These are phyloP conservation scores for Lichtheimia ornata DNA, from an alignment of 371 early-diverging fungal genomes.

Conservation along the genomic window DNA sequence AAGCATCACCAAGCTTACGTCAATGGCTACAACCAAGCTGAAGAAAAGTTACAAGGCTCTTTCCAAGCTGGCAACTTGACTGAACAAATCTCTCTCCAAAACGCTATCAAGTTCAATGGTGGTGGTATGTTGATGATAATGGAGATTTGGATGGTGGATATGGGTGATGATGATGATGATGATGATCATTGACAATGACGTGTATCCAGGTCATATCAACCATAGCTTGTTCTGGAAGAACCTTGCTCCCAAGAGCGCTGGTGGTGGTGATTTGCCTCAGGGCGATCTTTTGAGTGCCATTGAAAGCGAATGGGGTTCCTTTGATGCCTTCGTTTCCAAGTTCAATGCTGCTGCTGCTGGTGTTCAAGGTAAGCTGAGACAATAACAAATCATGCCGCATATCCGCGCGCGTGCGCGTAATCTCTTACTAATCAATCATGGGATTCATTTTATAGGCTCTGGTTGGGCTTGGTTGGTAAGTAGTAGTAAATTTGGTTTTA, in stretches of 20 bases:
- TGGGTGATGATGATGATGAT: not conserved
- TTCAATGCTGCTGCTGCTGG: conserved; percentile 85
- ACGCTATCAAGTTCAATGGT: conserved; percentile 90
- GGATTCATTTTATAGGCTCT: conserved; percentile 51
- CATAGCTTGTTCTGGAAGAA: conserved; percentile 97
- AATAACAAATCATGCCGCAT: not conserved
- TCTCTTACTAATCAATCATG: not conserved
- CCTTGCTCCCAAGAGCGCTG: conserved; percentile 80
- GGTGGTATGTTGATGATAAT: conserved; percentile 66
- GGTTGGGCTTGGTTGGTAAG: conserved; percentile 98
- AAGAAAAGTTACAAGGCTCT: conserved; percentile 75
- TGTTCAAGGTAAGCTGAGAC: conserved; percentile 70
- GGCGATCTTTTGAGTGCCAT: conserved; percentile 76
- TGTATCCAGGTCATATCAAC: conserved; percentile 87
- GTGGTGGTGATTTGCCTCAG: conserved; percentile 73
- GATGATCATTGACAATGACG: not conserved
- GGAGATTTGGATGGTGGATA: not conserved
- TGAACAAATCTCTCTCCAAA: conserved; percentile 77
- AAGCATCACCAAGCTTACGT: conserved; percentile 94
- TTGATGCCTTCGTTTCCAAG: conserved; percentile 78
- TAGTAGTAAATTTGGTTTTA: conserved; percentile 14
- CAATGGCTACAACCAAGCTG: conserved; percentile 56
- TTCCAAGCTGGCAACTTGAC: conserved; percentile 71
- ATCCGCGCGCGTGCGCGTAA: not conserved
- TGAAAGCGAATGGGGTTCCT: conserved; percentile 83